Evolutionary conservation across 306 rosid genomes (phyloP).

Genomic region (Medicago arabica): DNA sequence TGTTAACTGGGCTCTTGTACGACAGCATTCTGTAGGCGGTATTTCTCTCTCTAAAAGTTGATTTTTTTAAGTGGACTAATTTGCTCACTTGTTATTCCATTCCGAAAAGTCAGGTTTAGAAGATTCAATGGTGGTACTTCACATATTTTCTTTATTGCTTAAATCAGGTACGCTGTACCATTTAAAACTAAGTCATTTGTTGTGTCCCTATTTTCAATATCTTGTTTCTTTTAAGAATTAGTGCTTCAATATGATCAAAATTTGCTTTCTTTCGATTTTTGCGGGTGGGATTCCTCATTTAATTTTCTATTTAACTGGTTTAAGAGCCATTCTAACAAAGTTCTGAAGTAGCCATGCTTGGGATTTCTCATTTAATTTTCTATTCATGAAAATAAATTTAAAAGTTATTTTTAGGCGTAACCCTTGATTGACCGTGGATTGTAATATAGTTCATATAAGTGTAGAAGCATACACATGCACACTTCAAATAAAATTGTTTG

Average conservation of each 20-base stretch:
- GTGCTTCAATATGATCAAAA: no score
- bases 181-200: not conserved
- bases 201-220: not conserved
- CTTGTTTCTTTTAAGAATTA: not conserved
- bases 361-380: no score
- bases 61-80: conserved; percentile 10
- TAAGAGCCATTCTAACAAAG: no score
- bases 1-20: conserved; percentile 84
- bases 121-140: conserved; percentile 63
- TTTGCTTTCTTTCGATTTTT: not conserved
- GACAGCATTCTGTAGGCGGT: conserved; percentile 62
- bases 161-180: conserved; percentile 62
- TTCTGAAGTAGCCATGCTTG: no score
- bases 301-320: no score
- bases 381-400: no score
- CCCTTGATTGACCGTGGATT: no score
- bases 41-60: conserved; percentile 23
- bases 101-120: conserved; percentile 55
- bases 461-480: no score
- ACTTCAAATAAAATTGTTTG: no score
- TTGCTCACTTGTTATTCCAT: conserved; percentile 6
- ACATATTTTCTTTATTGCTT: conserved; percentile 62
- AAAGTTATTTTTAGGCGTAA: no score
- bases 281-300: no score
- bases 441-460: no score